Evolutionary conservation across 164 flowering plant genomes (phyloP), one percentile per base, ranked within the genome.

Genomic region (Berberis thunbergii): DNA sequence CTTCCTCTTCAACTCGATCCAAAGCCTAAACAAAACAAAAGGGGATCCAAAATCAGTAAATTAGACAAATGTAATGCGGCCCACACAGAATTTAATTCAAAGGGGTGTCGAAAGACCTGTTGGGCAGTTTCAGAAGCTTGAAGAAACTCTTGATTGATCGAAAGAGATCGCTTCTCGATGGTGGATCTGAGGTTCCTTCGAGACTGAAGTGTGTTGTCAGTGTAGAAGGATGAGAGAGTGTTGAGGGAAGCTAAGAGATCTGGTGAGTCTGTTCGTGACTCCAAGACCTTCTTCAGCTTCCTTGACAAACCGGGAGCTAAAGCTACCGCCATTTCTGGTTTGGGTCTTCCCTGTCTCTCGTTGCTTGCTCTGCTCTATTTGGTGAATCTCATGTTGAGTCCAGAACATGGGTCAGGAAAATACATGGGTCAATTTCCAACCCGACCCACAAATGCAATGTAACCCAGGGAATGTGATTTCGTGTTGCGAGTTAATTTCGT

Each of bases 1-100:
- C 97, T 78, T 94, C 97, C 58, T 83, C 93, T 74, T 91, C 99
- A 44, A 91, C 97, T 42, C 78, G 83, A 81, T 89, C 96, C 86
- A 94, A 79, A 7, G 98, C 89, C 89, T 86, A 56, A 43, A 41
- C 45, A 66, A 70, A 26, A 61, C 38, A 7, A 7, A 65, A 68
- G 48, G 2, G 41, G 8, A 56, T 59, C 55, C 42, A 2, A 62
- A 57, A 49, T 45, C 9, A 9, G 6, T 52, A 54, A 0, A 7
- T 6, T 2, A 13, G 0, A n/a, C 4, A 55, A 26, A 26, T 26
- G 26, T 26, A 26, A 26, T 26, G 26, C 26, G 26, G 0, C 26
- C 26, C 26, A 26, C 26, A 26, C 26, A 26, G 26, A 26, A 26
- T 26, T 26, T 26, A 26, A 26, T 26, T 26, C 26, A 26, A 26